Base-by-base conservation (phyloP, 176 grass and related monocot genomes). In the Triticum monococcum region DNA sequence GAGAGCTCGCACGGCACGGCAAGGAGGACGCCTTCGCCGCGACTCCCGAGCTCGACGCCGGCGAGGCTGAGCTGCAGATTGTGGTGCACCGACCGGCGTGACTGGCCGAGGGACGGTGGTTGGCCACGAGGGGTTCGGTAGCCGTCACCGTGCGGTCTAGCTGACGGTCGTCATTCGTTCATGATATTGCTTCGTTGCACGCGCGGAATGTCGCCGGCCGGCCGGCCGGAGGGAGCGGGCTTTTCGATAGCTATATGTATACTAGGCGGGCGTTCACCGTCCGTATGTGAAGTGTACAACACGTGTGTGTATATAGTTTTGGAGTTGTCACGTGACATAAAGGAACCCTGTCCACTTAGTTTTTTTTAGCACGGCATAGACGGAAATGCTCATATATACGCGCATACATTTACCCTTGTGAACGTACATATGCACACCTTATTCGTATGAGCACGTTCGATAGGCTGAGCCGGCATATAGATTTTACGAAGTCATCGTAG, bases 51-150 rank as follows among this genome's bases (percentile, higher is more conserved):
- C n/a, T 22, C 64, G 48, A 79, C 28, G 41, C 41, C 31, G 32
- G 24, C 3, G 46, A 70, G 33, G 8, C 33, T 23, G 16, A 54
- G 50, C 16, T 86, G 78, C 28, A 48, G 72, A 28, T 86, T 17
- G 57, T 77, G 23, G 79, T 90, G 73, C 31, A 75, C 72, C 72
- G 14, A 79, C 72, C 73, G 73, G 9, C 2, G 31, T 22, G 88
- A 83, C 64, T 12, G 63, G 24, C 31, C 43, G 60, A 40, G 22
- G 16, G 57, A 48, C 79, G 54, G 72, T 82, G 23, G 11, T 73
- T 11, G 72, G 57, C 81, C 22, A 5, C 71, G 60, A 36, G 35
- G 43, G 68, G 45, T 43, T 6, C 10, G 6, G 13, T 14, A 6
- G 46, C 25, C 64, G 74, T 25, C 25, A 67, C 52, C n/a, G 30